phyloP scores from a whole-genome alignment of 2,329 filamentous ascomycete species.

The Rutstroemia sydowiana region DNA sequence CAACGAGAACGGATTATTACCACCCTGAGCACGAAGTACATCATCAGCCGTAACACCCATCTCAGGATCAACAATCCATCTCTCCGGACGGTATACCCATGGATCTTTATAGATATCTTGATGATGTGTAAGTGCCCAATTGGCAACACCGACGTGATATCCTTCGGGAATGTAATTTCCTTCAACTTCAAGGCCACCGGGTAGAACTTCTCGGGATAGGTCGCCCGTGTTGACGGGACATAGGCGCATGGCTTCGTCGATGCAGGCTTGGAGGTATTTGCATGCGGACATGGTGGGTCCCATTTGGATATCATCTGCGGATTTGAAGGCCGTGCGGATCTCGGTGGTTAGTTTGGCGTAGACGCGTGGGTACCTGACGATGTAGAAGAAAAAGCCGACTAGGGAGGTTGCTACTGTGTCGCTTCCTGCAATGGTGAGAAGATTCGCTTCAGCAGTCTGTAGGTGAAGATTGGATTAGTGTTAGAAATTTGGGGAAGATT shows the following conservation, averaged over 20 bases:
- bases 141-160: constrained; percentile 36
- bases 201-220: constrained; percentile 15
- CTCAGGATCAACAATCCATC: constrained; percentile 33
- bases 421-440: not conserved
- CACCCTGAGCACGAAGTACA: constrained; percentile 13
- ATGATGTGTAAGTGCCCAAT: constrained; percentile 39
- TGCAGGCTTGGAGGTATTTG: not conserved
- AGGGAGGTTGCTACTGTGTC: not conserved
- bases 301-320: not conserved
- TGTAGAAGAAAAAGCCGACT: not conserved
- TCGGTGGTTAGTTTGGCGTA: not conserved
- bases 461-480: too few species aligned
- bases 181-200: constrained; percentile 21
- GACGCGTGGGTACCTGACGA: not conserved
- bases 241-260: not conserved
- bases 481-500: too few species aligned
- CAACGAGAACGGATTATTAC: constrained; percentile 23
- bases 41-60: not conserved
- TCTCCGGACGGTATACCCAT: constrained; percentile 36
- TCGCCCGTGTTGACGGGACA: not conserved
- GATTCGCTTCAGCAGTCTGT: too few species aligned
- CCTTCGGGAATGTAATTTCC: constrained; percentile 31
- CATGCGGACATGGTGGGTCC: not conserved
- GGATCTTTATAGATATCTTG: constrained; percentile 36
- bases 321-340: not conserved